Evolutionary conservation across 257 asterid genomes (phyloP), one percentile per base, ranked within the genome.

Genomic region (Catharanthus roseus): DNA sequence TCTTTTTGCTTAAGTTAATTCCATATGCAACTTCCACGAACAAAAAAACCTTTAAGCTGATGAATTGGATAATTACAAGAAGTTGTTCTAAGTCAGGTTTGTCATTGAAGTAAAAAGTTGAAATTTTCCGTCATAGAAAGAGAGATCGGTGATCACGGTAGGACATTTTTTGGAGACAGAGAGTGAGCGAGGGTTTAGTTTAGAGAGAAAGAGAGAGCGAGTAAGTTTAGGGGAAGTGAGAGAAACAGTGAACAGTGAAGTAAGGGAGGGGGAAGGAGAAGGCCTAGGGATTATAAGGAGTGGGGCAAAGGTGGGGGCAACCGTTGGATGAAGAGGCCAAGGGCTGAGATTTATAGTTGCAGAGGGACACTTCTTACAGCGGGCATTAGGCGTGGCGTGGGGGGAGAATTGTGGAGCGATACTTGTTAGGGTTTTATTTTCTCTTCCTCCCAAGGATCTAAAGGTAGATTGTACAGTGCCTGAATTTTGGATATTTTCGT

Each of bases 201-300:
- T 58, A 0, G 64, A 53, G 72, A 71, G 67, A 66, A 65, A 66
- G 67, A 70, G 1, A 50, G 53, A 24, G 21, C 3, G 19, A 29
- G 45, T 0, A 0, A 24, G 5, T 23, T 67, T 1, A 28, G 70
- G 60, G 67, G 28, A 50, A 5, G 12, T 12, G 60, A 55, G 54
- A 23, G 56, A 39, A 36, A 71, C 76, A 68, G 75, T 75, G 75
- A 76, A 69, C 71, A 80, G 74, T 76, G 74, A 69, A 75, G 72
- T 23, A 23, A 12, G 66, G 29, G 39, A n/a, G n/a, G n/a, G n/a
- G 42, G 42, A 38, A 23, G 45, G 65, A 67, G 64, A 50, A 56
- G 49, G 62, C 54, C 50, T 6, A 4, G 61, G 61, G 77, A 26
- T 69, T 76, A 72, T 76, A 76, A 77, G 70, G 79, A 62, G n/a